These are phyloP conservation scores for Prunus dulcis DNA, from an alignment of 306 rosid genomes.

Conservation along the genomic window DNA sequence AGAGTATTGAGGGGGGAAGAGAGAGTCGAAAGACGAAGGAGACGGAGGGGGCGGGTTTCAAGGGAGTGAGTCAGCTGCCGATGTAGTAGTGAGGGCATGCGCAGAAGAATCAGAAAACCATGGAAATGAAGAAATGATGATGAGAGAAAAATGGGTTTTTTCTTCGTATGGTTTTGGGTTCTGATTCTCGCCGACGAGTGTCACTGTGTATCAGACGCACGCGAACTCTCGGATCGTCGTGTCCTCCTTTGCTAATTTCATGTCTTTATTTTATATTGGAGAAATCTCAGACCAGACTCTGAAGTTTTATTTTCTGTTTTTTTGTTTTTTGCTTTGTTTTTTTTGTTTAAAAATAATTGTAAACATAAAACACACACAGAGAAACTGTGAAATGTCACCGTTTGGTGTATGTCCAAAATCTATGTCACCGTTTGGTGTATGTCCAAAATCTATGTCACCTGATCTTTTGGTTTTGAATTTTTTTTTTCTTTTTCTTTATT, in stretches of 20 bases:
- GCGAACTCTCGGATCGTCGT: neutral
- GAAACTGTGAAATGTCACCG: too few relatives aligned
- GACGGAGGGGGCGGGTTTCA: constrained; percentile 11
- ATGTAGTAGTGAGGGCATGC: neutral
- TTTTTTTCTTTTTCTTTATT: too few relatives aligned
- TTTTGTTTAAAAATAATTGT: too few relatives aligned
- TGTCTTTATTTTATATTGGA: neutral
- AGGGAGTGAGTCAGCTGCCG: neutral
- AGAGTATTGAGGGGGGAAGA: neutral
- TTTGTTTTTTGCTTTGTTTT: too few relatives aligned
- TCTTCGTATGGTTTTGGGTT: neutral
- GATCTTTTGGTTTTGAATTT: too few relatives aligned
- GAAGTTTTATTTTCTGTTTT: too few relatives aligned
- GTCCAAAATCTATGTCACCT: too few relatives aligned
- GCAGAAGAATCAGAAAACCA: neutral
- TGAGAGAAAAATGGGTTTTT: neutral
- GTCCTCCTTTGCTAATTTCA: neutral
- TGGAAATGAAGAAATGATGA: neutral
- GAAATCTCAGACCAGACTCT: neutral
- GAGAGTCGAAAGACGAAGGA: constrained; percentile 21
- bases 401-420: too few relatives aligned
- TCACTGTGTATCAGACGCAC: neutral
- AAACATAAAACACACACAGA: too few relatives aligned
- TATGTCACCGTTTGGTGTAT: too few relatives aligned
- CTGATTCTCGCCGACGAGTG: neutral